These are phyloP conservation scores for Trichosporon sp. DNA, from an alignment of 1,284 basidiomycete genomes.

Conservation along the genomic window DNA sequence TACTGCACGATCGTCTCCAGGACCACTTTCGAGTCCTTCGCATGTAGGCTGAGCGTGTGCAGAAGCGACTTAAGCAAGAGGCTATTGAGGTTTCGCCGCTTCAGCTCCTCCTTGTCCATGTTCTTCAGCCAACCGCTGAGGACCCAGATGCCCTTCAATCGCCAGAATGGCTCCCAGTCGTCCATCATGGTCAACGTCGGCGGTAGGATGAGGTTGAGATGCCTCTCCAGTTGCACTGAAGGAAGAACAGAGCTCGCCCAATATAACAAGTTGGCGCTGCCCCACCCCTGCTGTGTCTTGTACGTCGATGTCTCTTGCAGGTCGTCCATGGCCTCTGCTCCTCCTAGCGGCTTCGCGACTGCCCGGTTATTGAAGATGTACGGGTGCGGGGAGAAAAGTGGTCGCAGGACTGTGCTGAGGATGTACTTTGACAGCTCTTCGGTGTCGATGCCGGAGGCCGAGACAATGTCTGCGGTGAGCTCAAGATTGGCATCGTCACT, in stretches of 20 bases:
- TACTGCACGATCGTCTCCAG: slow-evolving; percentile 12
- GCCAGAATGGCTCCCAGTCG: slow-evolving; percentile 44
- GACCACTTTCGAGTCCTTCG: neutral
- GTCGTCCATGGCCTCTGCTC: slow-evolving; percentile 44
- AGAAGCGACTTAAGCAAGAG: slow-evolving; percentile 35
- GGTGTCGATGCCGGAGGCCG: neutral
- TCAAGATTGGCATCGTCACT: neutral
- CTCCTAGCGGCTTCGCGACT: slow-evolving; percentile 34
- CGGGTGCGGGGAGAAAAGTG: slow-evolving; percentile 26
- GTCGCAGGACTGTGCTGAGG: slow-evolving; percentile 20
- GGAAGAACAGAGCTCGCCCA: neutral
- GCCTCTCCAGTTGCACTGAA: slow-evolving; percentile 20
- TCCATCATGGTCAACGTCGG: slow-evolving; percentile 46
- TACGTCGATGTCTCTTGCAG: slow-evolving; percentile 33
- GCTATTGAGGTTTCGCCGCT: slow-evolving; percentile 40
- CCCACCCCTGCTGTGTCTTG: slow-evolving; percentile 31
- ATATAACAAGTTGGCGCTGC: slow-evolving; percentile 29
- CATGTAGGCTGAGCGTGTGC: slow-evolving; percentile 39
- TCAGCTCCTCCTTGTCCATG: slow-evolving; percentile 21
- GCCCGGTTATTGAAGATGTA: slow-evolving; percentile 20
- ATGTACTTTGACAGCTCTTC: slow-evolving; percentile 20
- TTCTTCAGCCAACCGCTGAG: slow-evolving; percentile 29
- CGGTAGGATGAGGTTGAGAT: slow-evolving; percentile 40
- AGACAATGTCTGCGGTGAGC: neutral
- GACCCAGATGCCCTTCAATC: slow-evolving; percentile 31